Conservation (phyloP, 208 protist genomes). For the Acanthamoeba rhysodes region DNA sequence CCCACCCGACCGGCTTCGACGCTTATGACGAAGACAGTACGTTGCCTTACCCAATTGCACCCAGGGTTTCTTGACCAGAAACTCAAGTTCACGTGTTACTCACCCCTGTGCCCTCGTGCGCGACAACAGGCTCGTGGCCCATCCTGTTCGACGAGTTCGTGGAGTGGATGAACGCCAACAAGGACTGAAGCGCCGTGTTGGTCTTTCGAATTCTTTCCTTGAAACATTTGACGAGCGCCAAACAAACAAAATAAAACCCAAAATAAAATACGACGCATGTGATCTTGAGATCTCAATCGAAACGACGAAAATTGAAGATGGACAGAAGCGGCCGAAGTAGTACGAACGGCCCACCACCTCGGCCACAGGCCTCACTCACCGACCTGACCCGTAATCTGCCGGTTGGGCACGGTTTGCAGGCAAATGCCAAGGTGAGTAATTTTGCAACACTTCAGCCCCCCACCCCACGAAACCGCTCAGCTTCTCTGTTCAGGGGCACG, state of each 20-base stretch:
- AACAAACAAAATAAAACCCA: not conserved
- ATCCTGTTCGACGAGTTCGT: slow-evolving; percentile 62
- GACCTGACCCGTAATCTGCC: not conserved
- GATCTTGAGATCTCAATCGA: not conserved
- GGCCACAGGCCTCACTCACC: not conserved
- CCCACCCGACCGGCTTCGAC: slow-evolving; percentile 11
- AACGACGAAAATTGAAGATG: not conserved
- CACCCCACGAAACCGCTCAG: not conserved
- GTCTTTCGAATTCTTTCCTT: not conserved
- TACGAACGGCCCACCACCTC: not conserved
- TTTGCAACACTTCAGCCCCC: not conserved
- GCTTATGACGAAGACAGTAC: slow-evolving; percentile 46
- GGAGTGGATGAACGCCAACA: slow-evolving; percentile 53
- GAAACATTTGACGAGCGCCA: not conserved
- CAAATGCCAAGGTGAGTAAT: not conserved
- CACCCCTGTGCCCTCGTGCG: not conserved
- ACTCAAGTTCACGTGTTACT: no score
- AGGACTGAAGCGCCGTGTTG: not conserved
- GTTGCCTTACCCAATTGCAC: no score
- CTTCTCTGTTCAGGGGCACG: not conserved
- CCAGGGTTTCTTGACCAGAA: no score
- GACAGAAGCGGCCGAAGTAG: not conserved
- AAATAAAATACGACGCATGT: not conserved
- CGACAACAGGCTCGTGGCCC: slow-evolving; percentile 9
- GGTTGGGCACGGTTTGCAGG: not conserved